A percentile compares a stretch with the other conserved stretches of the same genome.
Conservation (phyloP, 805 yeast species). For the Debaryomyces castellii region DNA sequence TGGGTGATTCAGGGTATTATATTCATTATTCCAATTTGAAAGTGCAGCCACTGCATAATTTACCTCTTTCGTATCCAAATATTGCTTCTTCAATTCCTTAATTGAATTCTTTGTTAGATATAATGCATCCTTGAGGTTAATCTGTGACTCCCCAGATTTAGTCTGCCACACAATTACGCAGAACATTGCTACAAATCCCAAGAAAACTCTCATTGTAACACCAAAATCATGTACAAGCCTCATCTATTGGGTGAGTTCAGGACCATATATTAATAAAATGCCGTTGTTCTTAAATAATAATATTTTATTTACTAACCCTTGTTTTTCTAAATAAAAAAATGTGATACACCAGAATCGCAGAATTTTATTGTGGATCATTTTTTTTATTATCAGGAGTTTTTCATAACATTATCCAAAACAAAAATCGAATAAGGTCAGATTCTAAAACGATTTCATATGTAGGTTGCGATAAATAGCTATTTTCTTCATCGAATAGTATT, state of each 20-base stretch:
- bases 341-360: not conserved
- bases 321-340: not conserved
- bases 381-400: not conserved
- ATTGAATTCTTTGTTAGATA: constrained; percentile 24
- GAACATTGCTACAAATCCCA: constrained; percentile 8
- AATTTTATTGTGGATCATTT: not conserved
- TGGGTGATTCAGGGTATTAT: not conserved
- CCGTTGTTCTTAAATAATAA: not conserved
- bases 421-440: too few species aligned
- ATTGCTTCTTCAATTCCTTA: constrained; percentile 18
- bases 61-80: constrained; percentile 5
- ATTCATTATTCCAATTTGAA: too few species aligned
- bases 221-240: not conserved
- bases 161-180: not conserved
- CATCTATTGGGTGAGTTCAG: not conserved
- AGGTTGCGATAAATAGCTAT: not conserved
- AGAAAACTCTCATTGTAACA: not conserved
- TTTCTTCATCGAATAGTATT: too few species aligned
- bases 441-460: too few species aligned
- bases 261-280: not conserved
- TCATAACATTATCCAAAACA: too few species aligned
- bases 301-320: not conserved
- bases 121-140: constrained; percentile 24
- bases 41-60: too few species aligned
- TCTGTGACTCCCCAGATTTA: constrained; percentile 5